Percentiles rank a stretch among this genome's conserved stretches.
phyloP scores from a whole-genome alignment of 2,329 filamentous ascomycete genomes.

The Trichoderma brevicompactum region DNA sequence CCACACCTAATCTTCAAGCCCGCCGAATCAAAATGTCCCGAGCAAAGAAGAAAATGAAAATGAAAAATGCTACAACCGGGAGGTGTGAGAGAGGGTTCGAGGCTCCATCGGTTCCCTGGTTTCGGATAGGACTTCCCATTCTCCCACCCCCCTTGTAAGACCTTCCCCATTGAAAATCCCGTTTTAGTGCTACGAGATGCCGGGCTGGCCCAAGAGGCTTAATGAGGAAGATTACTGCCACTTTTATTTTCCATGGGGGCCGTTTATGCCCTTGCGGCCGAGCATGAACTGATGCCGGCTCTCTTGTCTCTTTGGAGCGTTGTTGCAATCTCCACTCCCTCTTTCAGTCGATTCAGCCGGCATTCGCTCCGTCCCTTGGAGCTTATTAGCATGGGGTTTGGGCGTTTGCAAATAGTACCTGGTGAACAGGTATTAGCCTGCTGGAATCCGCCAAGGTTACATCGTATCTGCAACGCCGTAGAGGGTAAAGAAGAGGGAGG shows the following conservation, averaged over 20 bases:
- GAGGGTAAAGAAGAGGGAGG: background rate
- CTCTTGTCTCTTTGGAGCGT: constrained; percentile 6
- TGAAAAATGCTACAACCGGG: too few relatives aligned
- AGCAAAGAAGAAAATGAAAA: background rate
- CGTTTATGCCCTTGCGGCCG: constrained; percentile 6
- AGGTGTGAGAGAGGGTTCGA: too few relatives aligned
- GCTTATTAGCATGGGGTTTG: background rate
- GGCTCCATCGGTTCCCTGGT: background rate
- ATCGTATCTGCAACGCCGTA: constrained; percentile 2
- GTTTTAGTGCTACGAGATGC: background rate
- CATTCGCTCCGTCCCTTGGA: background rate
- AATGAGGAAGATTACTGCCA: background rate
- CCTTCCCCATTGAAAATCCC: constrained; percentile 18
- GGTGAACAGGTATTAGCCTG: background rate
- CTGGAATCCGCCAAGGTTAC: constrained; percentile 18
- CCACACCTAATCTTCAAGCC: background rate
- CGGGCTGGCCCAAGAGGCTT: background rate
- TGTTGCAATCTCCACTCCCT: background rate
- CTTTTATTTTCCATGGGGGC: constrained; percentile 4
- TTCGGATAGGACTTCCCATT: background rate
- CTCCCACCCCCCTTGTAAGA: background rate
- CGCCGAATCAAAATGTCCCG: constrained; percentile 15
- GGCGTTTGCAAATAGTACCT: too few relatives aligned
- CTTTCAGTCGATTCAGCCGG: background rate
- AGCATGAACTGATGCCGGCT: background rate